Conservation (phyloP, 2,329 filamentous ascomycete species). For the Plectosphaerella sp. region DNA sequence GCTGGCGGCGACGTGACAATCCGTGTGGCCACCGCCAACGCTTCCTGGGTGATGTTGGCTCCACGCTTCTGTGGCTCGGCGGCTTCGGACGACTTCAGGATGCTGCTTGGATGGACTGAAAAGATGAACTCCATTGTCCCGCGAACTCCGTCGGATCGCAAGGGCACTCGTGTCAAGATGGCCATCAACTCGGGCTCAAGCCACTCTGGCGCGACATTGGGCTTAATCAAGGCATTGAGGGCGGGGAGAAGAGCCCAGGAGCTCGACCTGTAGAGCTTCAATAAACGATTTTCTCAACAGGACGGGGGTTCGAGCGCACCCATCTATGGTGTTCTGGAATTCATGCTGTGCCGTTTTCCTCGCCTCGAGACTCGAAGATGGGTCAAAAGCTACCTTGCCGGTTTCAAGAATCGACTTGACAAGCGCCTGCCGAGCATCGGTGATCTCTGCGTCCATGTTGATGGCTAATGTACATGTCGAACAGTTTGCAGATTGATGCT, state of each 20-base stretch:
- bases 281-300: too few species aligned
- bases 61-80: slow-evolving; percentile 48
- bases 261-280: slow-evolving; percentile 18
- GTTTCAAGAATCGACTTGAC: slow-evolving; percentile 29
- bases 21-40: slow-evolving; percentile 57
- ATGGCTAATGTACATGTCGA: too few species aligned
- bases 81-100: slow-evolving; percentile 32
- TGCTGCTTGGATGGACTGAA: slow-evolving; percentile 57
- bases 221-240: slow-evolving; percentile 60
- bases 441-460: slow-evolving; percentile 7
- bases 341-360: slow-evolving; percentile 28
- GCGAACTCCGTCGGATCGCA: slow-evolving; percentile 60
- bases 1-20: slow-evolving; percentile 57
- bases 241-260: slow-evolving; percentile 55
- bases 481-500: too few species aligned
- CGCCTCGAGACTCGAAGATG: slow-evolving; percentile 26
- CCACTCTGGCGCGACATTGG: slow-evolving; percentile 54
- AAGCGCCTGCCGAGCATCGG: slow-evolving; percentile 12
- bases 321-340: slow-evolving; percentile 44
- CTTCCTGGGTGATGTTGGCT: slow-evolving; percentile 64
- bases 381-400: slow-evolving; percentile 46
- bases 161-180: slow-evolving; percentile 55
- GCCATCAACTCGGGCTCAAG: slow-evolving; percentile 53
- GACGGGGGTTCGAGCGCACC: slow-evolving; percentile 25
- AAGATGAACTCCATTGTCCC: slow-evolving; percentile 68